Conservation (phyloP, 1,284 basidiomycete genomes). For the Lentinula novae-zelandiae region DNA sequence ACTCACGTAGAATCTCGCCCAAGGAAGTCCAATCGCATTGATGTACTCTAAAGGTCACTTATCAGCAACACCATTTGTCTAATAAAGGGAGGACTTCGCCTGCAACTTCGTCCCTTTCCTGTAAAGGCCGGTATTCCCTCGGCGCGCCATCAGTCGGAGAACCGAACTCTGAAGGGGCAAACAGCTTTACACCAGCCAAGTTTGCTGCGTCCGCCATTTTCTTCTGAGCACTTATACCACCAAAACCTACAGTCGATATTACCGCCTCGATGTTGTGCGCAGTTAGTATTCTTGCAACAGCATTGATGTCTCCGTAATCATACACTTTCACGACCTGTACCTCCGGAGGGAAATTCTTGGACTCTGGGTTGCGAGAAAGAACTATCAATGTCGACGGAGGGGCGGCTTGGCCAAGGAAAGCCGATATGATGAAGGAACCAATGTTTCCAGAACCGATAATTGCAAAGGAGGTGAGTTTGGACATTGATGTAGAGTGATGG, state of each 20-base stretch:
- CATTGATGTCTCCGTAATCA: constrained; percentile 18
- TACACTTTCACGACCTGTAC: constrained; percentile 16
- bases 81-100: constrained; percentile 2
- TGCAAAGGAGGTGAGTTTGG: constrained; percentile 17
- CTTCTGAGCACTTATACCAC: constrained; percentile 18
- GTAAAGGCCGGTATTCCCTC: constrained; percentile 13
- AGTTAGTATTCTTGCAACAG: constrained; percentile 18
- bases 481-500: not conserved
- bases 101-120: constrained; percentile 10
- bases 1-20: constrained; percentile 20
- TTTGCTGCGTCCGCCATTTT: constrained; percentile 23
- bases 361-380: constrained; percentile 8
- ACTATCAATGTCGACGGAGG: constrained; percentile 8
- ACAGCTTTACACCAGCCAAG: constrained; percentile 24
- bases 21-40: constrained; percentile 17
- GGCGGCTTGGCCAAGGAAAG: constrained; percentile 15
- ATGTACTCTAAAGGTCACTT: constrained; percentile 17
- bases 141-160: constrained; percentile 17
- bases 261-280: constrained; percentile 19
- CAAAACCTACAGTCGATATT: constrained; percentile 18
- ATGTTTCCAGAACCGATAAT: constrained; percentile 19
- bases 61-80: not conserved
- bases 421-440: constrained; percentile 17
- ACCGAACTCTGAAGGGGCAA: constrained; percentile 24
- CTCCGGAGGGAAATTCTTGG: constrained; percentile 13